Percentiles rank a stretch among this genome's conserved stretches.
Evolutionary conservation across 2,329 filamentous ascomycete species (phyloP).

Genomic region (Hymenoscyphus scutula): DNA sequence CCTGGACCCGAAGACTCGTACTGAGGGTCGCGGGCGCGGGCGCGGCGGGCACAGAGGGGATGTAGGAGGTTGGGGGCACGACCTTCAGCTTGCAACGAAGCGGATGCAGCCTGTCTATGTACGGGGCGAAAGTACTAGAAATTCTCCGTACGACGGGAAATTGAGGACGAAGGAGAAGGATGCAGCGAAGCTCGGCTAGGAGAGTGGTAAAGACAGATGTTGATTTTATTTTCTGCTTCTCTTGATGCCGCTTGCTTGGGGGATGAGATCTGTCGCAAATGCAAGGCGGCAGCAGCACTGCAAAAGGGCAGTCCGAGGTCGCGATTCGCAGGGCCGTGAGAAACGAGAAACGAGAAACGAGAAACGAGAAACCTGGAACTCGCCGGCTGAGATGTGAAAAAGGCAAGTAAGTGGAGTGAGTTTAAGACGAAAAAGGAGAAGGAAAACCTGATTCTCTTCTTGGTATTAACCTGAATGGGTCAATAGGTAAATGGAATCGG

Average conservation of each 20-base stretch:
- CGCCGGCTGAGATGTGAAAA: neutral
- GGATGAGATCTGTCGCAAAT: slow-evolving; percentile 1
- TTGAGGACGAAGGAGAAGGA: too few species aligned
- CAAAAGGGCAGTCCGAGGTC: neutral
- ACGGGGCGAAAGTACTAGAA: too few species aligned
- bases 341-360: too few species aligned
- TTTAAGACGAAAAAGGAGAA: neutral
- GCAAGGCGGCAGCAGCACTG: neutral
- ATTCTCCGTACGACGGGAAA: too few species aligned
- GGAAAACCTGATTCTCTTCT: neutral
- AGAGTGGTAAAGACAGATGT: too few species aligned
- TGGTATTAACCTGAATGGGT: too few species aligned
- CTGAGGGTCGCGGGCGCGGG: too few species aligned
- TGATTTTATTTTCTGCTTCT: too few species aligned
- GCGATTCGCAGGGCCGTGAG: neutral
- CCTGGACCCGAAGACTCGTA: slow-evolving; percentile 1
- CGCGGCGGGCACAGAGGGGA: neutral
- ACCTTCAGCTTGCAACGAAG: slow-evolving; percentile 3
- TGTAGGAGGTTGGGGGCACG: neutral
- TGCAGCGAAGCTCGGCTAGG: too few species aligned
- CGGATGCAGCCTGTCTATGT: neutral
- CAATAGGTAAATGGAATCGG: neutral
- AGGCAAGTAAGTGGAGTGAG: neutral
- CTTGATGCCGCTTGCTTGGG: neutral
- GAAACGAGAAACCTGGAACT: too few species aligned